These are phyloP conservation scores for Bipolaris cookei DNA, from an alignment of 2,329 filamentous ascomycete genomes.

Conservation along the genomic window DNA sequence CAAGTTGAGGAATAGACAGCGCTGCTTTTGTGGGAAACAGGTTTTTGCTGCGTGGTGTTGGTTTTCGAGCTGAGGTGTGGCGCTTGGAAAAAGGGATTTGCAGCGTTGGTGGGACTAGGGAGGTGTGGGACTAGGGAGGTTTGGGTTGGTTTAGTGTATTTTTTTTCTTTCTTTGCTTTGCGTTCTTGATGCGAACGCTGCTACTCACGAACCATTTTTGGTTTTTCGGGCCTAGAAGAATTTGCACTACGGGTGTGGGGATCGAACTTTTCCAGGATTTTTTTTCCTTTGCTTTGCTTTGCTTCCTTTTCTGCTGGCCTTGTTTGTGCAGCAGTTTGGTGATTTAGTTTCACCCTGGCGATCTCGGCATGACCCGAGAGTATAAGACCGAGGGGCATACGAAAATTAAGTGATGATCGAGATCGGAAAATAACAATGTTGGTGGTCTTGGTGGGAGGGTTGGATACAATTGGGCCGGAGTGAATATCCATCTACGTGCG, in stretches of 20 bases:
- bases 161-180: not conserved
- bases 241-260: not conserved
- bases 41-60: not conserved
- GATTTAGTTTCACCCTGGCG: not conserved
- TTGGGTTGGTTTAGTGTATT: constrained; percentile 1
- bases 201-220: not conserved
- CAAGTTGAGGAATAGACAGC: not conserved
- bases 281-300: not conserved
- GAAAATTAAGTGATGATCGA: not conserved
- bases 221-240: not conserved
- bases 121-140: constrained; percentile 14
- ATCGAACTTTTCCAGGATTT: not conserved
- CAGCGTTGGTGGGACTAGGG: not conserved
- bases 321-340: not conserved
- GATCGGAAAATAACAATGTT: constrained; percentile 1
- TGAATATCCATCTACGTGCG: not conserved
- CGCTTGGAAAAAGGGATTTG: not conserved
- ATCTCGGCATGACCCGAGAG: constrained; percentile 4
- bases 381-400: not conserved
- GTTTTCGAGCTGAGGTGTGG: not conserved
- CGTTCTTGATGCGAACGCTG: not conserved
- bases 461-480: not conserved
- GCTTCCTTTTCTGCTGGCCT: not conserved
- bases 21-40: not conserved
- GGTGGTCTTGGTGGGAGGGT: not conserved